Base-by-base conservation (phyloP, 1,284 basidiomycete species). In the Apiotrichum laibachii region DNA sequence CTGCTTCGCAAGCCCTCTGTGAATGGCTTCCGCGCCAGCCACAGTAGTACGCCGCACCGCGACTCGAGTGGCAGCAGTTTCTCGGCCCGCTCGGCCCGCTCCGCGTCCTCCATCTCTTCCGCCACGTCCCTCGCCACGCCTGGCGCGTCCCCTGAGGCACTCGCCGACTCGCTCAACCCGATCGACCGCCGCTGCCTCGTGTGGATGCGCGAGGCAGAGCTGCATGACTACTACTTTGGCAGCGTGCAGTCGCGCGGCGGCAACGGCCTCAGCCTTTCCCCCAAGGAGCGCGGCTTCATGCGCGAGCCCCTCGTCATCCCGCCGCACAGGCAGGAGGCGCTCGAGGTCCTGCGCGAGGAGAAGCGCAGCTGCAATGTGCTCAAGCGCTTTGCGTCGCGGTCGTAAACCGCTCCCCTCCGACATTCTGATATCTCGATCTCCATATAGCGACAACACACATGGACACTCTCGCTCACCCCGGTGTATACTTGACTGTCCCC, bases 121-220 rank as follows among this genome's bases (percentile, higher is more conserved):
- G 33, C 46, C 7, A 5, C 22, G 22, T 33, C 16, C 46, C 22
- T 46, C 5, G 12, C 51, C 3, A 52, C 50, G 7, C 21, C 43
- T 7, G 15, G 26, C 4, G 26, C 53, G 9, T 44, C 53, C 13
- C 53, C 54, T 26, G 44, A 52, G 34, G 49, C 47, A 0, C 19
- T n/a, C 6, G 40, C 59, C 4, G 11, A 46, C 40, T 12, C 55
- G 12, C 18, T 34, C 2, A 26, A 56, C 22, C 26, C 3, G 26
- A 62, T 62, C 43, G 61, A 63, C 57, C 55, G 57, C 43, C 52
- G 43, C 18, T 63, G 61, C 33, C 55, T 63, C 22, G 35, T 50
- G 51, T 63, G 57, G 57, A 60, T 63, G 55, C 61, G 61, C 44
- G 55, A 63, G 39, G 55, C 61, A 22, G 61, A 63, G 53, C 55